Base-by-base conservation (phyloP, 164 flowering plant genomes). In the Amborella trichopoda region DNA sequence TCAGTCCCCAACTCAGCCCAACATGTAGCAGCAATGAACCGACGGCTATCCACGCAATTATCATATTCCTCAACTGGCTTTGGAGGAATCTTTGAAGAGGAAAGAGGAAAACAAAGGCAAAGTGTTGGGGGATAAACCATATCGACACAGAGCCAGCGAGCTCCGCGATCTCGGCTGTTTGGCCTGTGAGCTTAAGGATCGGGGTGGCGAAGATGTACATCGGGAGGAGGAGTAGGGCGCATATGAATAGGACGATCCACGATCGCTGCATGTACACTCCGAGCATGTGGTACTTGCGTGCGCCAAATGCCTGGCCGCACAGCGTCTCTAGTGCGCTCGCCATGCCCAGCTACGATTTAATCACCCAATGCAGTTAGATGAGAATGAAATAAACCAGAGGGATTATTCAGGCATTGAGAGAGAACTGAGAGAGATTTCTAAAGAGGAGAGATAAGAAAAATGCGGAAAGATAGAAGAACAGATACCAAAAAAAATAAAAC, bases 341-440 rank as follows among this genome's bases (percentile, higher is more conserved):
- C 81, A 76, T 73, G 0, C 81, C 81, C n/a, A 76, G 37, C 81
- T 75, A 48, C n/a, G n/a, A n/a, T n/a, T n/a, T n/a, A n/a, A n/a
- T n/a, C n/a, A n/a, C n/a, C n/a, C n/a, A n/a, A n/a, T n/a, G n/a
- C n/a, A n/a, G n/a, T n/a, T n/a, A n/a, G n/a, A n/a, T n/a, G n/a
- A n/a, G n/a, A n/a, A n/a, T n/a, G n/a, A n/a, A n/a, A n/a, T n/a
- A n/a, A n/a, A n/a, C n/a, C n/a, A n/a, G n/a, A n/a, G n/a, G n/a
- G n/a, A n/a, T n/a, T n/a, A n/a, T n/a, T n/a, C n/a, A n/a, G n/a
- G n/a, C n/a, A n/a, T n/a, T n/a, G n/a, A n/a, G n/a, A n/a, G n/a
- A n/a, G n/a, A n/a, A n/a, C n/a, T n/a, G n/a, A n/a, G n/a, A n/a
- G n/a, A n/a, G n/a, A n/a, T n/a, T n/a, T n/a, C n/a, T n/a, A n/a